Evolutionary conservation across 805 yeast species (phyloP).

Genomic region (Jamesozyma rosinii): DNA sequence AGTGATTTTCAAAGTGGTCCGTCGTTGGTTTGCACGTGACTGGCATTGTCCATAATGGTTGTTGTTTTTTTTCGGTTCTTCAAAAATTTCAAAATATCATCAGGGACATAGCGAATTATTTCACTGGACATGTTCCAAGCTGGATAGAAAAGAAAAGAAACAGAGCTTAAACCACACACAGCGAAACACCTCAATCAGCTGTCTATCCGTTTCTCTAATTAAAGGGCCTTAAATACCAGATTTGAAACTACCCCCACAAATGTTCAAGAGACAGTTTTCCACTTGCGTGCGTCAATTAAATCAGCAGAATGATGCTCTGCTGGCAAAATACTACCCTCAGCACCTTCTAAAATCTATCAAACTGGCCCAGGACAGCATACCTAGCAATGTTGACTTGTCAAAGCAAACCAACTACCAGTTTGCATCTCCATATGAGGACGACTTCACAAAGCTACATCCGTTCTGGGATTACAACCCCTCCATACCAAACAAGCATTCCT

Average conservation of each 20-base stretch:
- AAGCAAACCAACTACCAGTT: conserved; percentile 28
- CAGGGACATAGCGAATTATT: background rate
- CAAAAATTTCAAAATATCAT: background rate
- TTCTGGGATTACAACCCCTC: conserved; percentile 55
- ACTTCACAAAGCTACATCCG: conserved; percentile 60
- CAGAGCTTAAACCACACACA: too few relatives aligned
- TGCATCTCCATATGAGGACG: conserved; percentile 64
- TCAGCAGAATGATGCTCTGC: conserved; percentile 25
- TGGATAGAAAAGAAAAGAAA: background rate
- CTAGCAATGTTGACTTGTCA: conserved; percentile 11
- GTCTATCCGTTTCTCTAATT: background rate
- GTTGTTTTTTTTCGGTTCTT: background rate
- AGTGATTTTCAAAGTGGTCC: too few relatives aligned
- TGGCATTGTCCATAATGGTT: background rate
- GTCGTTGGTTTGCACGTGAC: too few relatives aligned
- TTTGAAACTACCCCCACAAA: background rate
- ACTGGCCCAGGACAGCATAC: conserved; percentile 70
- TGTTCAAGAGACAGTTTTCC: conserved; percentile 19
- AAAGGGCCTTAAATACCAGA: background rate
- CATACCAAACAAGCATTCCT: conserved; percentile 20
- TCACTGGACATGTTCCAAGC: background rate
- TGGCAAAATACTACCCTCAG: conserved; percentile 73
- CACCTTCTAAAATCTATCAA: conserved; percentile 72
- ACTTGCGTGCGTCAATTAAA: conserved; percentile 9
- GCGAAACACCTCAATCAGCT: too few relatives aligned